A percentile compares a stretch with the other conserved stretches of the same genome.
phyloP scores from a whole-genome alignment of 371 early-diverging fungal genomes.

The Chytridium lagenaria region DNA sequence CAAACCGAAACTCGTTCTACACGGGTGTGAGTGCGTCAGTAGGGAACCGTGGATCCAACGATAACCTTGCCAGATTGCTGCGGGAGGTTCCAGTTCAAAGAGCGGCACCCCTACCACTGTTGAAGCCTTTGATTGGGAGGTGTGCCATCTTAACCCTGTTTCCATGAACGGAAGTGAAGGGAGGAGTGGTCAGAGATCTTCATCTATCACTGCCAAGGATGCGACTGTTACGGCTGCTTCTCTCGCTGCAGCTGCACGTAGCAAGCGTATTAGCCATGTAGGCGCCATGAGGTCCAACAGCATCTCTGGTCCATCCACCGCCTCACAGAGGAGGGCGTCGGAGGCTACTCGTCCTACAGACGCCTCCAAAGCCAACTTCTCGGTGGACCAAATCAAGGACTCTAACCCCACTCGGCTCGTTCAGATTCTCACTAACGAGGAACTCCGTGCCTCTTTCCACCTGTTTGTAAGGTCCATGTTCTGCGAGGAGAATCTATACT shows the following conservation, averaged over 20 bases:
- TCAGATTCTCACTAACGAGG: conserved; percentile 65
- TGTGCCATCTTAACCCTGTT: conserved; percentile 34
- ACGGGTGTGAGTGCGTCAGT: no score
- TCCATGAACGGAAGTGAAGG: conserved; percentile 35
- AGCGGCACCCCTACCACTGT: neutral
- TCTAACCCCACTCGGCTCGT: conserved; percentile 65
- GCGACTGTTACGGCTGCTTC: conserved; percentile 6
- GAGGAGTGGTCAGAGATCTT: neutral
- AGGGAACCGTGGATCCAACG: no score
- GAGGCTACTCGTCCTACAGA: neutral
- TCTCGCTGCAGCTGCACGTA: conserved; percentile 10
- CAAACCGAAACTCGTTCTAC: conserved; percentile 8
- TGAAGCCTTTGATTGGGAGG: conserved; percentile 30
- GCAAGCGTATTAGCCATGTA: conserved; percentile 9
- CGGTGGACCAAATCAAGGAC: conserved; percentile 41
- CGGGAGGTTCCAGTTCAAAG: no score
- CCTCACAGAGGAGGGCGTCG: neutral
- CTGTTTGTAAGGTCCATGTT: conserved; percentile 69
- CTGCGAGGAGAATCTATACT: conserved; percentile 76
- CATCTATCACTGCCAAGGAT: neutral
- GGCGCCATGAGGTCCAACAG: neutral
- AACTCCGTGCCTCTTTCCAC: conserved; percentile 67
- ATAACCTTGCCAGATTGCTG: no score
- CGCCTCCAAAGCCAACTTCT: conserved; percentile 9
- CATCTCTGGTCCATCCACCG: neutral